A percentile compares a stretch with the other conserved stretches of the same genome.
Conservation (phyloP, 2,329 filamentous ascomycete species). For the Rachicladosporium sp. region DNA sequence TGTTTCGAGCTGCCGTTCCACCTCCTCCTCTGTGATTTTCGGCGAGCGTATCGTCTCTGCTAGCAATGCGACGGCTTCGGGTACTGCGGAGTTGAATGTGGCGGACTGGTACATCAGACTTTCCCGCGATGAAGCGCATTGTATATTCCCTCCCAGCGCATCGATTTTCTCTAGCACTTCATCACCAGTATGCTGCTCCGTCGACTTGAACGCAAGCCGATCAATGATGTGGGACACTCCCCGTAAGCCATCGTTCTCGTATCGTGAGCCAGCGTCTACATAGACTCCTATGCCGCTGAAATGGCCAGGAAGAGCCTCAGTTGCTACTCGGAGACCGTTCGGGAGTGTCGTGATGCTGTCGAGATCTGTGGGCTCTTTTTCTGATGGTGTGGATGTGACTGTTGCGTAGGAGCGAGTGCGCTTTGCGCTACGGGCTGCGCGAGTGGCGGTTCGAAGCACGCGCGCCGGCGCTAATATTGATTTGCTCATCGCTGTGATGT, state of each 20-base stretch:
- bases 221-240: slow-evolving; percentile 96
- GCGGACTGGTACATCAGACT: slow-evolving; percentile 98
- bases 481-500: slow-evolving; percentile 14
- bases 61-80: slow-evolving; percentile 67
- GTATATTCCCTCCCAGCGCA: slow-evolving; percentile 83
- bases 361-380: slow-evolving; percentile 69
- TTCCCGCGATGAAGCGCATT: slow-evolving; percentile 90
- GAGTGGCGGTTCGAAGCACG: slow-evolving; percentile 11
- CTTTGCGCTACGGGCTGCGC: slow-evolving; percentile 5
- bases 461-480: slow-evolving; percentile 18
- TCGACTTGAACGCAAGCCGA: slow-evolving; percentile 85
- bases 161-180: slow-evolving; percentile 82
- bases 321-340: slow-evolving; percentile 89
- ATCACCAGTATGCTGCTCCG: slow-evolving; percentile 58
- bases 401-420: slow-evolving; percentile 17
- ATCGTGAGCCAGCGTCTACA: slow-evolving; percentile 87
- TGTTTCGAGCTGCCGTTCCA: slow-evolving; percentile 74
- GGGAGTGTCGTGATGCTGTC: slow-evolving; percentile 77
- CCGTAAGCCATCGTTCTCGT: slow-evolving; percentile 72
- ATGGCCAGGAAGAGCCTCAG: slow-evolving; percentile 83
- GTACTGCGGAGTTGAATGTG: slow-evolving; percentile 88
- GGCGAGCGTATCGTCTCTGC: slow-evolving; percentile 90
- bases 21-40: slow-evolving; percentile 72
- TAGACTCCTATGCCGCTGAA: slow-evolving; percentile 95
- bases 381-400: slow-evolving; percentile 8